Conservation (phyloP, 148 eudicot genomes). For the Amaranthus palmeri region DNA sequence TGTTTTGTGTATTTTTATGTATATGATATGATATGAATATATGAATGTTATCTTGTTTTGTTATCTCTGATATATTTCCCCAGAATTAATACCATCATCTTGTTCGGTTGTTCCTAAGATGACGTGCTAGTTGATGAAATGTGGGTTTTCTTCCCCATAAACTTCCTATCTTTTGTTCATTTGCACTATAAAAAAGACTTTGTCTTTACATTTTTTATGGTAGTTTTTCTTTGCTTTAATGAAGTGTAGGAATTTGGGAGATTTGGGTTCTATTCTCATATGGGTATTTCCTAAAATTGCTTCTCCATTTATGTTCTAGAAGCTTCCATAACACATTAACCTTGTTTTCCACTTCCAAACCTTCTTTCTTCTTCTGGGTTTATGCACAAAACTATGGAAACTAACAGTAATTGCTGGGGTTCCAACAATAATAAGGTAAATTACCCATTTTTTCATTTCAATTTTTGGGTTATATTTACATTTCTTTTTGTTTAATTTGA, state of each 20-base stretch:
- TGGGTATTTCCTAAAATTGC: constrained; percentile 12
- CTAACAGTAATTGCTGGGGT: constrained; percentile 44
- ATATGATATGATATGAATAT: constrained; percentile 4
- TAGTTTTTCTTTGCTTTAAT: neutral
- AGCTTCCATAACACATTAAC: neutral
- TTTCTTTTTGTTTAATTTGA: too few species aligned
- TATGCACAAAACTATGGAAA: constrained; percentile 41
- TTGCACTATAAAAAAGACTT: constrained; percentile 11
- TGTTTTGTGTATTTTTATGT: neutral
- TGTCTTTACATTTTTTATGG: neutral
- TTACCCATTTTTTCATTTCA: too few species aligned
- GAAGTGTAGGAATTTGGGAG: neutral
- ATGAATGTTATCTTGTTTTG: neutral
- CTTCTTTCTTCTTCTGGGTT: constrained; percentile 3
- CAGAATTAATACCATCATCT: constrained; percentile 11
- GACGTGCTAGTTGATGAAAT: constrained; percentile 23
- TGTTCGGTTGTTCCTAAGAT: constrained; percentile 7
- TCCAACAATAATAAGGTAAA: constrained; percentile 7
- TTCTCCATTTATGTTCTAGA: constrained; percentile 21
- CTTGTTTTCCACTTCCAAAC: neutral
- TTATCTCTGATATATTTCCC: neutral
- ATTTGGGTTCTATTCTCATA: constrained; percentile 8
- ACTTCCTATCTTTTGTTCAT: constrained; percentile 19
- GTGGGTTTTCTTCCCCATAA: constrained; percentile 27
- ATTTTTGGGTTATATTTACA: too few species aligned